phyloP scores from a whole-genome alignment of 2,329 filamentous ascomycete genomes.

The Fusarium cyanostomum region DNA sequence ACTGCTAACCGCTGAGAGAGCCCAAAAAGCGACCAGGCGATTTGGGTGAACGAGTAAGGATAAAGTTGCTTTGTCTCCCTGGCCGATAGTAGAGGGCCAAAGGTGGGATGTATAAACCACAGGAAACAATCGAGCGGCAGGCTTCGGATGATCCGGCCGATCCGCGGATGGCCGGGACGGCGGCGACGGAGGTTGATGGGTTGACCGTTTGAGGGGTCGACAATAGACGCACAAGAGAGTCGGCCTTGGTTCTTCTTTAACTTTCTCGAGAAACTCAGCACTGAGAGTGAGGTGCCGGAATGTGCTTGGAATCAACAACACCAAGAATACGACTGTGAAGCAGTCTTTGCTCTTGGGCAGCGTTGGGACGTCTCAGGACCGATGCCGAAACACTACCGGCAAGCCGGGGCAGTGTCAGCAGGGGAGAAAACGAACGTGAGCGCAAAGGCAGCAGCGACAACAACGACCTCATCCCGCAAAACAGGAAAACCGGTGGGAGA shows the following conservation, averaged over 20 bases:
- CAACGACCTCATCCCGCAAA: constrained; percentile 18
- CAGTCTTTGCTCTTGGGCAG: constrained; percentile 12
- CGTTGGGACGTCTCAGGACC: neutral
- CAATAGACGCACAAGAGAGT: constrained; percentile 15
- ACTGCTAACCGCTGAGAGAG: neutral
- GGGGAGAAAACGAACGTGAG: neutral
- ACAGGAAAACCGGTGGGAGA: neutral
- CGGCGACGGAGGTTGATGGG: constrained; percentile 18
- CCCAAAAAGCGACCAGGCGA: constrained; percentile 1
- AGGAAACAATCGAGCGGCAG: constrained; percentile 11
- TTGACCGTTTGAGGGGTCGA: constrained; percentile 26
- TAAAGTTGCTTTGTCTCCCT: constrained; percentile 13
- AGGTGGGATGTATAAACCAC: constrained; percentile 10
- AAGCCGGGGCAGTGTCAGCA: constrained; percentile 11
- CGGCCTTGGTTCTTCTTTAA: neutral
- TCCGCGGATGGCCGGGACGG: constrained; percentile 32
- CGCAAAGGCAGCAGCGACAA: constrained; percentile 12
- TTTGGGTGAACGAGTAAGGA: constrained; percentile 16
- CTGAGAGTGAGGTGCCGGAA: neutral
- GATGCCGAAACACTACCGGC: constrained; percentile 16
- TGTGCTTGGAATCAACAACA: neutral
- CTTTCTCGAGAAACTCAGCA: neutral
- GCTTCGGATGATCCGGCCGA: constrained; percentile 35
- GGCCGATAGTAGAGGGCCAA: constrained; percentile 1
- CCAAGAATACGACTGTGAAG: constrained; percentile 3